These are phyloP conservation scores for Vigna unguiculata DNA, from an alignment of 306 rosid genomes.

Conservation along the genomic window DNA sequence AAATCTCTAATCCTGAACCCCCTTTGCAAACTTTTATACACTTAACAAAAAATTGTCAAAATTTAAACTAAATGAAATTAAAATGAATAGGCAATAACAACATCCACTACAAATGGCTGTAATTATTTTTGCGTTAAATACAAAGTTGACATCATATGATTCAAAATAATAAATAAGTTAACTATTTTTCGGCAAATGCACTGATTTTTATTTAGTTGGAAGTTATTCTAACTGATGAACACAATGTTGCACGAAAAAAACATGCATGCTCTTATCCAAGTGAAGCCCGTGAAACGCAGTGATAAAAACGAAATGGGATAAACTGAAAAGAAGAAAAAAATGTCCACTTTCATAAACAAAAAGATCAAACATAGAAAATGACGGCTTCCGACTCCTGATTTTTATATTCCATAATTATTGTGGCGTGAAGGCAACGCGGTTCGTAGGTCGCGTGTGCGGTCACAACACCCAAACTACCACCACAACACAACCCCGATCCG, in stretches of 20 bases:
- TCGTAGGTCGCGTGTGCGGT: slow-evolving; percentile 40
- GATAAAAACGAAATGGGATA: not conserved
- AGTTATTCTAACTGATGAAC: not conserved
- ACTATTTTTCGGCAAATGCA: slow-evolving; percentile 7
- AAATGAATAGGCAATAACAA: too few species aligned
- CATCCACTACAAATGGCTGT: too few species aligned
- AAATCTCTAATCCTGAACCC: not conserved
- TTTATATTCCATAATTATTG: slow-evolving; percentile 35
- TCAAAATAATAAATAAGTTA: not conserved
- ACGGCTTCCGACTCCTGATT: slow-evolving; percentile 22
- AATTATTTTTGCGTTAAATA: too few species aligned
- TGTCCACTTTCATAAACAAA: not conserved
- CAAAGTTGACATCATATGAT: not conserved
- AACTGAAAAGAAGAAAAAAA: not conserved
- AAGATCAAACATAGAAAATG: slow-evolving; percentile 39
- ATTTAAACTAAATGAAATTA: not conserved
- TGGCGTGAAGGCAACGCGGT: slow-evolving; percentile 50
- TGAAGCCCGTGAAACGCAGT: not conserved
- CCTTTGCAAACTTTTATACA: not conserved
- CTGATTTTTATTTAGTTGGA: not conserved
- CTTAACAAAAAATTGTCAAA: not conserved
- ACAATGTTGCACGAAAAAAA: slow-evolving; percentile 38
- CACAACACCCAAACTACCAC: slow-evolving; percentile 46
- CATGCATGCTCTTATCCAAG: not conserved
- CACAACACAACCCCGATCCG: slow-evolving; percentile 42